Conservation (phyloP, 495 filamentous ascomycete species). For the Podospora bellae-mahoneyi region DNA sequence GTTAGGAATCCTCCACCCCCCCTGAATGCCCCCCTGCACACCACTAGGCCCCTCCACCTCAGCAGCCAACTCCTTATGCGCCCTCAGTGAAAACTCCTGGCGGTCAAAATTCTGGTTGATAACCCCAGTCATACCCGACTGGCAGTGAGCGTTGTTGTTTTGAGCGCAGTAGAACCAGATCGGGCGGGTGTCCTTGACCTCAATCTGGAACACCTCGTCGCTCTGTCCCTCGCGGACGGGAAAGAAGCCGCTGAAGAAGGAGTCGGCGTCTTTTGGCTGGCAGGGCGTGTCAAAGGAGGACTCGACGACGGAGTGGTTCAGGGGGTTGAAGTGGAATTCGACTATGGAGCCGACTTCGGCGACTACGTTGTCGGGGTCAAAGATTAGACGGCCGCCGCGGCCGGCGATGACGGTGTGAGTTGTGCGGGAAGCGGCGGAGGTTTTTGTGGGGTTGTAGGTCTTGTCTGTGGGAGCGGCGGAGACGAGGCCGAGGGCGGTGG, state of each 20-base stretch:
- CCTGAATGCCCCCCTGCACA: slow-evolving; percentile 7
- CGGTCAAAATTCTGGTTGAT: slow-evolving; percentile 19
- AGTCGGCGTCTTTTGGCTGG: slow-evolving; percentile 33
- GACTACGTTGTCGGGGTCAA: slow-evolving; percentile 50
- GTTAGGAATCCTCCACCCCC: slow-evolving; percentile 19
- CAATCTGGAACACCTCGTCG: slow-evolving; percentile 32
- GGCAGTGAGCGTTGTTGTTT: slow-evolving; percentile 20
- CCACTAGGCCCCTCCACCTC: background rate
- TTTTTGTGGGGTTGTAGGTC: slow-evolving; percentile 14
- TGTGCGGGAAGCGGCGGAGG: slow-evolving; percentile 16
- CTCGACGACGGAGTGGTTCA: slow-evolving; percentile 57
- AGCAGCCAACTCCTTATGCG: background rate
- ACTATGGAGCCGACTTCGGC: slow-evolving; percentile 51
- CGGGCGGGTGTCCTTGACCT: slow-evolving; percentile 35
- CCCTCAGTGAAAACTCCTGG: slow-evolving; percentile 8
- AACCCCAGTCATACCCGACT: slow-evolving; percentile 25
- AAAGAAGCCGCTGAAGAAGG: slow-evolving; percentile 30
- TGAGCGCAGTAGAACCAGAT: slow-evolving; percentile 29
- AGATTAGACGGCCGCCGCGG: slow-evolving; percentile 40
- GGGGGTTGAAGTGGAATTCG: slow-evolving; percentile 56
- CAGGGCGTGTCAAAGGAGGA: slow-evolving; percentile 53
- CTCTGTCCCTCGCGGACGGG: slow-evolving; percentile 25
- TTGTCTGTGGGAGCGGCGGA: slow-evolving; percentile 20
- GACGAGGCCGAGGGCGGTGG: slow-evolving; percentile 7
- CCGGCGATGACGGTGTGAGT: slow-evolving; percentile 55